Evolutionary conservation across 2,329 filamentous ascomycete genomes (phyloP), one percentile per base, ranked within the genome.

Genomic region (Emericellopsis cladophorae): DNA sequence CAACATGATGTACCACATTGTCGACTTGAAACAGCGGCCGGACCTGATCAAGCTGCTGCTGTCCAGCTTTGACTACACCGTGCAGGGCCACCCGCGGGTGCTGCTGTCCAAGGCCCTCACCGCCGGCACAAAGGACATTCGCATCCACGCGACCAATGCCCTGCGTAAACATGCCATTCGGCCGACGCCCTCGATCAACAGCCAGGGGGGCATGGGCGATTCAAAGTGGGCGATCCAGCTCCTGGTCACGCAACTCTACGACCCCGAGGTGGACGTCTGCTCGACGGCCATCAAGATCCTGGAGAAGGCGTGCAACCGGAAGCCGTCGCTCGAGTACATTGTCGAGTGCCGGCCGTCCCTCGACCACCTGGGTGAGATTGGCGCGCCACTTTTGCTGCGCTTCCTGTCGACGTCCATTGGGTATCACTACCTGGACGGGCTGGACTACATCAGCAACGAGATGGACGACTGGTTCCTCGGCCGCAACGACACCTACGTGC

Each of bases 381-480:
- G 92, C 2, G 92, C 93, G 14, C 92, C 93, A 1, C 68, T 98
- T 18, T 73, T 98, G 5, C 68, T 98, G 40, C 82, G 92, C 33
- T 98, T 98, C 60, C 61, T 98, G 41, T 95, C 89, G 0, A 96
- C 90, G 1, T 95, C 89, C 3, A 90, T 95, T 43, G 92, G 92
- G 39, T 98, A 98, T 55, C 89, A 96, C 59, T 98, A 98, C 59
- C 72, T 98, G 6, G 88, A 96, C 55, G 92, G 89, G 0, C 69
- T 98, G 35, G 93, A 98, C 64, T 98, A 98, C 57, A 98, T 98
- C 59, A 95, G 89, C 46, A 92, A 94, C 56, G 93, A 98, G 59
- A 98, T 98, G 92, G 92, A 98, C 51, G 93, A 98, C 62, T 98
- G 92, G 92, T 98, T 96, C 55, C 70, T 98, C 24, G 92, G 92